These are phyloP conservation scores for Mercurialis annua DNA, from an alignment of 345 rosid genomes.

Conservation along the genomic window DNA sequence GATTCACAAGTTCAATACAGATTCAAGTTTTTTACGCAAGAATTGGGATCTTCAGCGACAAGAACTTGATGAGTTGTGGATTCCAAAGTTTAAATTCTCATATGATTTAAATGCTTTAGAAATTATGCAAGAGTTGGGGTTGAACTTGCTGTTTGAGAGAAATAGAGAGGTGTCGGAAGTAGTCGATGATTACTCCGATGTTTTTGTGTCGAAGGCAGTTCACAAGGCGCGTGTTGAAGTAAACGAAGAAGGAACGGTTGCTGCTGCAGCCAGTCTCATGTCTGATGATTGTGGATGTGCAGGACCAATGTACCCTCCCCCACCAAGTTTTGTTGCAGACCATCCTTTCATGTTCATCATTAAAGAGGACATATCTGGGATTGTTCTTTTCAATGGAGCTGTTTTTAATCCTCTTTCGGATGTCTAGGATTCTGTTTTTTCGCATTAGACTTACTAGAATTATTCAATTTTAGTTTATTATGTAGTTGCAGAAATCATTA, in stretches of 20 bases:
- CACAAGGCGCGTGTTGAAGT: background rate
- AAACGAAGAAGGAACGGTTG: conserved; percentile 4
- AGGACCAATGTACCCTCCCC: background rate
- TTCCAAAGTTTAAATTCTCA: conserved; percentile 1
- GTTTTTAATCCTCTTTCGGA: conserved; percentile 8
- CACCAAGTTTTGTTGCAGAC: conserved; percentile 18
- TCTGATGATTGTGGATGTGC: too few relatives aligned
- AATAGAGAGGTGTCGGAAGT: background rate
- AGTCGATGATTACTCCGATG: background rate
- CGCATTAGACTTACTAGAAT: too few relatives aligned
- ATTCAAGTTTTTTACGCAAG: background rate
- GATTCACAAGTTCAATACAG: background rate
- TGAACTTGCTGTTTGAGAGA: background rate
- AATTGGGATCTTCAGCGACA: background rate
- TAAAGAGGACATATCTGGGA: conserved; percentile 5
- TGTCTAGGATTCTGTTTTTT: too few relatives aligned
- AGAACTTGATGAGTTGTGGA: background rate
- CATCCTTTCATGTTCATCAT: conserved; percentile 24
- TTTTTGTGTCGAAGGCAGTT: background rate
- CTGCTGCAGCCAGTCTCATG: background rate
- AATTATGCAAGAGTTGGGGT: background rate
- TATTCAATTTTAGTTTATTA: too few relatives aligned
- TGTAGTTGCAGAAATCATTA: too few relatives aligned
- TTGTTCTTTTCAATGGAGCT: conserved; percentile 15
- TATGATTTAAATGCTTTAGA: background rate